Evolutionary conservation across 495 filamentous ascomycete species (phyloP), one percentile per base, ranked within the genome.

Genomic region (Cudoniella acicularis): DNA sequence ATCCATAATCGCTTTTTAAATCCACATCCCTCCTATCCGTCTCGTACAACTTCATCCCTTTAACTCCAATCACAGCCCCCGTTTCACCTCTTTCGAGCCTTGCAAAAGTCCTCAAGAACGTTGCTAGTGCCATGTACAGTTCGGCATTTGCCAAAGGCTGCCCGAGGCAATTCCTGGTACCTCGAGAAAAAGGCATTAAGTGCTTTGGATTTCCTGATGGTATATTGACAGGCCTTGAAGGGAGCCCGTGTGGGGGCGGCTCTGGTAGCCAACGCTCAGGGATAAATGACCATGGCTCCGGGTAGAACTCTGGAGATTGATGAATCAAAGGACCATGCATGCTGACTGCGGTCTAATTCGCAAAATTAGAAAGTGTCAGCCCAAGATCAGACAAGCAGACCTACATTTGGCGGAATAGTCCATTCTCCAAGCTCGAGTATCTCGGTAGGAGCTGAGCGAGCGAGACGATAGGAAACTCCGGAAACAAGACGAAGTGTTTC

Each of bases 181-280:
- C 78, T 55, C 71, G 73, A 40, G 67, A 72, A 49, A 80, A 81
- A 0, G 75, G 60, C 24, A 76, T 67, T 57, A 78, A 59, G 54
- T 78, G 79, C 22, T 48, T 54, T 10, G 26, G 52, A 40, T 56
- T 61, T 23, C 51, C 58, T 23, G 22, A 10, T 11, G 42, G 23
- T 4, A 53, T 54, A 16, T 24, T 24, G n/a, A n/a, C n/a, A n/a
- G n/a, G n/a, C n/a, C n/a, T n/a, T n/a, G n/a, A n/a, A n/a, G n/a
- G n/a, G n/a, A n/a, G n/a, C n/a, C n/a, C n/a, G n/a, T n/a, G n/a
- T 20, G 47, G 3, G n/a, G 56, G 48, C 18, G 57, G 23, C 2
- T 2, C 22, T 10, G 45, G 30, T 17, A 77, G 67, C 76, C 76
- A 81, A 57, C 78, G 75, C 51, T 77, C 75, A 2, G 77, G 78